Evolutionary conservation across 2,329 filamentous ascomycete species (phyloP).

Genomic region (Epichloe sp.): DNA sequence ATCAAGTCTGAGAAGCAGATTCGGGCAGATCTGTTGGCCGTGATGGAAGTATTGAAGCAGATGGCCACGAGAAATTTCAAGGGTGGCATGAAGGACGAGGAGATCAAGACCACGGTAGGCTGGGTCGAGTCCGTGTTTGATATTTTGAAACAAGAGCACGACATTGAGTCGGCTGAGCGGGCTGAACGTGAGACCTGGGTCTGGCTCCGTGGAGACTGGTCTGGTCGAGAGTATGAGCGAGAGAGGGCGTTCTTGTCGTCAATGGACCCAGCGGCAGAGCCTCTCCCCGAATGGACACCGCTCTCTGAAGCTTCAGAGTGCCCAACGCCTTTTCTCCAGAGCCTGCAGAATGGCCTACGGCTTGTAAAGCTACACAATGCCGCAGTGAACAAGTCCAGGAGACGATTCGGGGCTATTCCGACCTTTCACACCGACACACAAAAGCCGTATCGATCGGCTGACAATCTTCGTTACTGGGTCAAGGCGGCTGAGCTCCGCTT

Average conservation of each 20-base stretch:
- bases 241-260: conserved; percentile 73
- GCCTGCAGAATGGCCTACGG: conserved; percentile 65
- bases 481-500: conserved; percentile 92
- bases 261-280: conserved; percentile 47
- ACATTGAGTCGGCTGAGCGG: conserved; percentile 59
- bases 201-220: conserved; percentile 74
- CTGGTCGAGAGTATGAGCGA: conserved; percentile 57
- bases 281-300: conserved; percentile 56
- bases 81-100: conserved; percentile 66
- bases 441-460: conserved; percentile 86
- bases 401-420: conserved; percentile 81
- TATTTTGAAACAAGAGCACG: conserved; percentile 65
- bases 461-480: conserved; percentile 91
- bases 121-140: conserved; percentile 72
- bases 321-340: conserved; percentile 60
- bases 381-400: conserved; percentile 68
- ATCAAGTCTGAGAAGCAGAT: conserved; percentile 83
- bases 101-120: conserved; percentile 57
- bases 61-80: conserved; percentile 82
- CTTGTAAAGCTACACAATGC: conserved; percentile 85
- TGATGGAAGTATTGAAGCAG: conserved; percentile 83
- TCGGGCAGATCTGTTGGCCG: conserved; percentile 67
- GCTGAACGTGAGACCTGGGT: conserved; percentile 61
- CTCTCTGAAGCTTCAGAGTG: conserved; percentile 25
- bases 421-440: conserved; percentile 82